Conservation (phyloP, 2,329 filamentous ascomycete genomes). For the Lachnellula occidentalis region DNA sequence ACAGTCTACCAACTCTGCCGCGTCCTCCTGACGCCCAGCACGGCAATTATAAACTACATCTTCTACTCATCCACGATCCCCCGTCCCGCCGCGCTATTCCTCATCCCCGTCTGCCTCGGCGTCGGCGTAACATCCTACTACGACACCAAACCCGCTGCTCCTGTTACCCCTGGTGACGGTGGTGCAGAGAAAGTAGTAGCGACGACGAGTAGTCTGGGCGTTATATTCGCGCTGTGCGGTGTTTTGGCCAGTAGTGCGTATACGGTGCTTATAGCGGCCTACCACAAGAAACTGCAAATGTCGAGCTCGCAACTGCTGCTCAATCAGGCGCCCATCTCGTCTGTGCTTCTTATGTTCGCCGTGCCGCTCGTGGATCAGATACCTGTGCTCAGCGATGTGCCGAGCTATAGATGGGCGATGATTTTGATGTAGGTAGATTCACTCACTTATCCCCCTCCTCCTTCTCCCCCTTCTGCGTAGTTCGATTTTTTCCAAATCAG, state of each 20-base stretch:
- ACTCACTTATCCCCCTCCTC: too few species aligned
- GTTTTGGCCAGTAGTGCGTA: conserved; percentile 43
- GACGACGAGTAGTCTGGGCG: conserved; percentile 50
- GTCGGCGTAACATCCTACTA: conserved; percentile 42
- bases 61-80: conserved; percentile 25
- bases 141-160: conserved; percentile 33
- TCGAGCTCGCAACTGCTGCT: conserved; percentile 38
- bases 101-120: conserved; percentile 37
- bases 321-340: conserved; percentile 40
- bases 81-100: conserved; percentile 17
- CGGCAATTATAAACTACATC: conserved; percentile 27
- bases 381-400: conserved; percentile 31
- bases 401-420: conserved; percentile 32
- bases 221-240: conserved; percentile 56
- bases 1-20: conserved; percentile 29
- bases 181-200: neutral
- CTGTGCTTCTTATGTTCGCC: conserved; percentile 37
- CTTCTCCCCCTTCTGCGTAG: neutral
- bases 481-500: too few species aligned
- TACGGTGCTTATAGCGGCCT: conserved; percentile 35
- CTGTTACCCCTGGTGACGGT: conserved; percentile 39
- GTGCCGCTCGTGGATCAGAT: conserved; percentile 37
- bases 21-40: conserved; percentile 28
- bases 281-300: conserved; percentile 39
- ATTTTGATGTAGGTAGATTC: conserved; percentile 29